Conservation (phyloP, 306 rosid species). For the Cicer chorassanicum region DNA sequence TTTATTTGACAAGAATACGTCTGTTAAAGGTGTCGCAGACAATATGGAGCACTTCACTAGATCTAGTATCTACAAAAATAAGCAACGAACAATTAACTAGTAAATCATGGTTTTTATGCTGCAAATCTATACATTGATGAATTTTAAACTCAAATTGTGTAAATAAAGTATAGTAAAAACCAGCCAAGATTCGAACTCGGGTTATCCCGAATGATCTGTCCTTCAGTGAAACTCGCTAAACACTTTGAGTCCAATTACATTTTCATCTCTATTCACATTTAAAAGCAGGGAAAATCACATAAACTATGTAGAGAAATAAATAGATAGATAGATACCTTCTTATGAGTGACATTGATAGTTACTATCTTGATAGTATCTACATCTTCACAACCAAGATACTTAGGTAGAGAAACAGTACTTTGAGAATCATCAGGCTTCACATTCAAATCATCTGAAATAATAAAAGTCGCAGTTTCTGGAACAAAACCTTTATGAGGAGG, state of each 20-base stretch:
- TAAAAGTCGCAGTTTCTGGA: neutral
- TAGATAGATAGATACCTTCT: constrained; percentile 21
- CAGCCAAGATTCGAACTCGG: no score
- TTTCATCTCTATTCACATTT: no score
- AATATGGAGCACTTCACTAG: constrained; percentile 19
- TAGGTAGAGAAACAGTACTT: neutral
- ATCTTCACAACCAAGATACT: constrained; percentile 1
- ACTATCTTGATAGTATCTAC: neutral
- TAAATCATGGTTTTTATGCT: no score
- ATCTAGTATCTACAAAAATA: constrained; percentile 26
- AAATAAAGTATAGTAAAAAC: no score
- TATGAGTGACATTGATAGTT: constrained; percentile 11
- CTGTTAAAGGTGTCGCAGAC: constrained; percentile 12
- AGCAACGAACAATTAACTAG: neutral
- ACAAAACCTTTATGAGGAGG: constrained; percentile 7
- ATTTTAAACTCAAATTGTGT: neutral
- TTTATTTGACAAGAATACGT: constrained; percentile 30
- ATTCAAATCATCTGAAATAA: constrained; percentile 16
- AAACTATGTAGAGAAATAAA: neutral
- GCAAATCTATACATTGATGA: neutral
- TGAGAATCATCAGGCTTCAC: constrained; percentile 1
- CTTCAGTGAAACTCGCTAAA: no score
- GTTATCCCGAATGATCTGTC: no score
- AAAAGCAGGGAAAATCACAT: no score
- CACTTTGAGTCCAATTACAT: no score